These are phyloP conservation scores for Orobanche coerulescens DNA, from an alignment of 257 asterid genomes.

Conservation along the genomic window DNA sequence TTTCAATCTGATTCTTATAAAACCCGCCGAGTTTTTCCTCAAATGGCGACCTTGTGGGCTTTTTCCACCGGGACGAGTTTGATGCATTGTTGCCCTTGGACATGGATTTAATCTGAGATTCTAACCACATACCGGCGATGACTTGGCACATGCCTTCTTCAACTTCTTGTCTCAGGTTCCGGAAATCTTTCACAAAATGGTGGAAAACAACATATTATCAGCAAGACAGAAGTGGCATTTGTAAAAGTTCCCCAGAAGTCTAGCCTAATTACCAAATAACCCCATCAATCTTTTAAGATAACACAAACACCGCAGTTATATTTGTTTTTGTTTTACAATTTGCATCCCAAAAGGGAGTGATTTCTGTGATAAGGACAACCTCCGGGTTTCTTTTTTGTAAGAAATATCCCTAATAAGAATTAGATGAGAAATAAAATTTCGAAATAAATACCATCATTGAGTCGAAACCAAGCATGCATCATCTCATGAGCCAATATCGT, in stretches of 20 bases:
- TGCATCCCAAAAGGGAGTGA: neutral
- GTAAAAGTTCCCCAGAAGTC: neutral
- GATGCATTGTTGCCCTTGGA: conserved; percentile 41
- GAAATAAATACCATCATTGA: conserved; percentile 37
- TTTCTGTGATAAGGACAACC: neutral
- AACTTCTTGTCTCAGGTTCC: conserved; percentile 69
- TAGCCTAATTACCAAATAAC: neutral
- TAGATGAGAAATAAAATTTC: too few species aligned
- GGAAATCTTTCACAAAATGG: conserved; percentile 44
- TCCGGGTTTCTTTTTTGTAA: too few species aligned
- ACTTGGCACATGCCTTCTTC: conserved; percentile 99
- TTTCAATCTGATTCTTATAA: conserved; percentile 84
- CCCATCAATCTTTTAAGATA: neutral
- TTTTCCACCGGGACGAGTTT: neutral
- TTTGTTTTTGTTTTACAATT: neutral
- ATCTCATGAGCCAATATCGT: conserved; percentile 87
- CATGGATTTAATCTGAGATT: conserved; percentile 52
- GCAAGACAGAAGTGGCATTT: neutral
- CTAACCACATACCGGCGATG: conserved; percentile 87
- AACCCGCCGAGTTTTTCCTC: conserved; percentile 71
- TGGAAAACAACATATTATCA: neutral
- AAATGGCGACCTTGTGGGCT: conserved; percentile 38
- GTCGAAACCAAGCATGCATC: conserved; percentile 98
- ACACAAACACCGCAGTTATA: neutral
- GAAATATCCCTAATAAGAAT: too few species aligned